Evolutionary conservation across 768 basidiomycete species (phyloP).

Genomic region (Hygrophorus pudorinus): DNA sequence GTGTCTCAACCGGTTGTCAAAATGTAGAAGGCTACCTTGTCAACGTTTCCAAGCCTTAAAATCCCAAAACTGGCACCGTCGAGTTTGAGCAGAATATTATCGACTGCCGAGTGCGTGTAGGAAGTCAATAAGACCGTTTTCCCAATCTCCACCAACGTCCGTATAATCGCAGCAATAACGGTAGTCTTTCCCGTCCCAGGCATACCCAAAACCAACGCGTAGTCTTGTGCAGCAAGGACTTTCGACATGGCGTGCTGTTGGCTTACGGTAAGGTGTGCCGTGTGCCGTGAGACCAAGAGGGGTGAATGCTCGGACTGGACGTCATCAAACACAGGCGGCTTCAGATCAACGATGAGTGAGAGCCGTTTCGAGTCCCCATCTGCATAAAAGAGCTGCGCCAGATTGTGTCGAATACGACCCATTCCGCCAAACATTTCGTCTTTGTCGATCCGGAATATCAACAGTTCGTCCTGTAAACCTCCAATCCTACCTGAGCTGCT

Average conservation of each 20-base stretch:
- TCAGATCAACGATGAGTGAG: constrained; percentile 75
- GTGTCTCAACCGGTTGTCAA: not conserved
- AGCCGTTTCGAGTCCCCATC: constrained; percentile 62
- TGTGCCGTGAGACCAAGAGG: constrained; percentile 17
- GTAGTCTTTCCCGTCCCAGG: constrained; percentile 98
- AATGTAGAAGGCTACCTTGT: constrained; percentile 53
- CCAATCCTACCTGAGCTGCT: not conserved
- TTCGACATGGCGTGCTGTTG: constrained; percentile 67
- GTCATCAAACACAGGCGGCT: constrained; percentile 48
- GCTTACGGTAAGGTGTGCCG: constrained; percentile 49
- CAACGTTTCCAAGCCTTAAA: constrained; percentile 78
- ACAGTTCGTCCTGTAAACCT: constrained; percentile 8
- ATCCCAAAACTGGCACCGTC: constrained; percentile 58
- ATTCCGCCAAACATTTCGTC: constrained; percentile 87
- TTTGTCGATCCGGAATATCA: constrained; percentile 82
- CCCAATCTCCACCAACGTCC: constrained; percentile 63
- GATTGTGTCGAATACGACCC: constrained; percentile 81
- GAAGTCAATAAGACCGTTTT: constrained; percentile 86
- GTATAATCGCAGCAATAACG: constrained; percentile 83
- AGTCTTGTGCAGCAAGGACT: constrained; percentile 75
- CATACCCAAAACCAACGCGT: constrained; percentile 92
- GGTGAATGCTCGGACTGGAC: constrained; percentile 11
- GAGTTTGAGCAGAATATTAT: constrained; percentile 88
- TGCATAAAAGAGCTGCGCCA: constrained; percentile 80
- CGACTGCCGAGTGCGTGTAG: constrained; percentile 97